Evolutionary conservation across 352 stramenopile species (phyloP).

Genomic region (Pythium aquatile): DNA sequence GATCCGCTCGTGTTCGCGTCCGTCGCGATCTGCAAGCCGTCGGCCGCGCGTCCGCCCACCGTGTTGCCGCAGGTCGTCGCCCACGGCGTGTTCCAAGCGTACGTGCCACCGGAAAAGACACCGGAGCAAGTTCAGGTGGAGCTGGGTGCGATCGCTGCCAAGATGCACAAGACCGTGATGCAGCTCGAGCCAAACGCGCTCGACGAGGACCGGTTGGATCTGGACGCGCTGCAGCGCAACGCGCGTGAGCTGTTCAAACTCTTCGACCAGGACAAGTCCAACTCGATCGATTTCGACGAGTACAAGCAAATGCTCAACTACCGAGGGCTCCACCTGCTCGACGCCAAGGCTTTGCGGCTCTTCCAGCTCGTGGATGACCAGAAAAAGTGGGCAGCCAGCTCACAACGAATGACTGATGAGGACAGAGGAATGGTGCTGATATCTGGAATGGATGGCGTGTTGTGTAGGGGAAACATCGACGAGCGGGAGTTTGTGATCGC

Average conservation of each 20-base stretch:
- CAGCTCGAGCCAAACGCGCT: constrained; percentile 44
- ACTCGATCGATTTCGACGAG: constrained; percentile 78
- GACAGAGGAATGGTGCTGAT: neutral
- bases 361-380: constrained; percentile 73
- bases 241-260: constrained; percentile 63
- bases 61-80: constrained; percentile 47
- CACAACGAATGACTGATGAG: neutral
- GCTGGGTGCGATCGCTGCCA: constrained; percentile 45
- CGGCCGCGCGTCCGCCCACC: constrained; percentile 49
- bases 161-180: constrained; percentile 50
- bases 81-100: constrained; percentile 57
- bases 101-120: constrained; percentile 48
- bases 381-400: constrained; percentile 46
- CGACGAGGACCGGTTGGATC: constrained; percentile 33
- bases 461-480: constrained; percentile 55
- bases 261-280: constrained; percentile 72
- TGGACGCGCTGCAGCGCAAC: constrained; percentile 43
- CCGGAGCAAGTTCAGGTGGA: constrained; percentile 43
- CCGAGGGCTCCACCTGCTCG: constrained; percentile 57
- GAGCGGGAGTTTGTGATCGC: constrained; percentile 72
- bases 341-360: constrained; percentile 65
- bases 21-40: constrained; percentile 60
- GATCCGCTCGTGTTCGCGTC: constrained; percentile 51
- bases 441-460: neutral
- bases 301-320: constrained; percentile 81